Evolutionary conservation across 2,329 filamentous ascomycete genomes (phyloP).

Genomic region (Eutypella sp.): DNA sequence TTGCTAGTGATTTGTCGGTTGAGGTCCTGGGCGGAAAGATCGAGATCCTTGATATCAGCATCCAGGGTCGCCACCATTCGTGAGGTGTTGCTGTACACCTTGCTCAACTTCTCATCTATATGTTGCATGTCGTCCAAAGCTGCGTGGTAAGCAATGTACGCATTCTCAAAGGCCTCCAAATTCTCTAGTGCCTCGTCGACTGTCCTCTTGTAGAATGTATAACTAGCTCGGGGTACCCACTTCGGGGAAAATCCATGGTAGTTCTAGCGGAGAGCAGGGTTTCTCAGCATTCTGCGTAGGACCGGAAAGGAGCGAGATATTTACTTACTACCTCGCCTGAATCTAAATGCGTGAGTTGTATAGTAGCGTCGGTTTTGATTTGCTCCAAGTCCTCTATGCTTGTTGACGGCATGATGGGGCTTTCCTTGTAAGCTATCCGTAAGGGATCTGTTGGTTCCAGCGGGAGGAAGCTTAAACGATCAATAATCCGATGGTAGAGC

Average conservation of each 20-base stretch:
- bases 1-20: not conserved
- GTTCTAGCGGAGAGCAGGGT: not conserved
- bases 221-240: not conserved
- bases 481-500: not conserved
- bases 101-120: not conserved
- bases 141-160: not conserved
- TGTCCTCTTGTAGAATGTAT: not conserved
- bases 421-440: not conserved
- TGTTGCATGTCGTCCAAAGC: not conserved
- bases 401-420: not conserved
- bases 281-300: not conserved
- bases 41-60: not conserved
- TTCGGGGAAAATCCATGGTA: not conserved
- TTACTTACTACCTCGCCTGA: not conserved
- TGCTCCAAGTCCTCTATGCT: not conserved
- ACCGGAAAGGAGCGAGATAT: not conserved
- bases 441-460: not conserved
- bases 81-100: not conserved
- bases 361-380: not conserved
- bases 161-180: not conserved
- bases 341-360: not conserved
- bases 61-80: not conserved
- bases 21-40: not conserved
- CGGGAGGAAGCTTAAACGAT: not conserved
- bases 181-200: not conserved